Conservation (phyloP, 1,139 yeast species). For the Pichia sp. region DNA sequence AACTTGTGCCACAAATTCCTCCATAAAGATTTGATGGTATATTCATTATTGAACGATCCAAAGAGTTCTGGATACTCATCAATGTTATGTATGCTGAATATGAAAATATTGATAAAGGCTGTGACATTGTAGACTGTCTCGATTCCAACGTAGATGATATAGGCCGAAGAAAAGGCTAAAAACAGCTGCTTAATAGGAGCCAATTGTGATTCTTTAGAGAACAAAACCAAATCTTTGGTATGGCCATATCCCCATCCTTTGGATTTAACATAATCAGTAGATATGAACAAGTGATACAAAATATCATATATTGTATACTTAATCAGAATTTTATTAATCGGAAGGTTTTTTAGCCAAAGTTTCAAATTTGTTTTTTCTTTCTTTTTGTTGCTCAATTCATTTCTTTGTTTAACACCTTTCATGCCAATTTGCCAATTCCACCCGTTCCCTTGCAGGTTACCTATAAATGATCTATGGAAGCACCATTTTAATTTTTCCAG, state of each 20-base stretch:
- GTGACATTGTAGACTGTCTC: constrained; percentile 4
- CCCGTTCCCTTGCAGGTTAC: constrained; percentile 12
- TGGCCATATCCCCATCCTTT: constrained; percentile 11
- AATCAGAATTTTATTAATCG: constrained; percentile 2
- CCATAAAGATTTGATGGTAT: constrained; percentile 14
- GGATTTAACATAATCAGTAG: constrained; percentile 9
- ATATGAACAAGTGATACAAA: constrained; percentile 5
- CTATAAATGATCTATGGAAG: constrained; percentile 5
- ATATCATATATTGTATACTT: constrained; percentile 9
- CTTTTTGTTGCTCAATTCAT: background rate
- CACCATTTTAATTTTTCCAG: constrained; percentile 12
- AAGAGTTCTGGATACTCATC: constrained; percentile 11
- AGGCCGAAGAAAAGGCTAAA: constrained; percentile 7
- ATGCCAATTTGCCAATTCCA: constrained; percentile 13
- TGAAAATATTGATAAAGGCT: constrained; percentile 2
- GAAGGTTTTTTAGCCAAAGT: constrained; percentile 1
- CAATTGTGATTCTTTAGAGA: constrained; percentile 6
- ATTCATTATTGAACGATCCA: constrained; percentile 10
- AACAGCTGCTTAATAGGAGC: constrained; percentile 6
- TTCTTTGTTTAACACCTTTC: background rate
- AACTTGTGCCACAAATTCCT: constrained; percentile 14
- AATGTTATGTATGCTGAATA: background rate
- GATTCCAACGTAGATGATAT: constrained; percentile 11
- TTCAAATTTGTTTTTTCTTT: background rate
- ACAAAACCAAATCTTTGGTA: constrained; percentile 3